A percentile compares a stretch with the other conserved stretches of the same genome.
These are phyloP conservation scores for Tricladium varicosporioides DNA, from an alignment of 2,329 filamentous ascomycete genomes.

Conservation along the genomic window DNA sequence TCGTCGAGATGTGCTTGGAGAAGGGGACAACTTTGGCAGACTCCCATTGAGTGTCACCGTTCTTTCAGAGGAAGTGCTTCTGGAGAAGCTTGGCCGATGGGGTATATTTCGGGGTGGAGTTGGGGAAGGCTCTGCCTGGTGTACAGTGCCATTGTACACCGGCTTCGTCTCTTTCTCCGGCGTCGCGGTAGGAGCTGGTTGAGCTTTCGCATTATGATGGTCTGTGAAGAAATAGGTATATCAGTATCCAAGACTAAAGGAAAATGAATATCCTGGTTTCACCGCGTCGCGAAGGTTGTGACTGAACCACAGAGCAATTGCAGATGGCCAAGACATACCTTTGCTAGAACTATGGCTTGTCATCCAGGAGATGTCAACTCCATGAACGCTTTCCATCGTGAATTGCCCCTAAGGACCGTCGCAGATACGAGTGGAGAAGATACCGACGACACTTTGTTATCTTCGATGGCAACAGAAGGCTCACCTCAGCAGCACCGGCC, in stretches of 20 bases:
- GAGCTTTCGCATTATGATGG: conserved; percentile 15
- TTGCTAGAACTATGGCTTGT: conserved; percentile 26
- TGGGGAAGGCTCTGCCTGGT: conserved; percentile 6
- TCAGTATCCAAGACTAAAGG: conserved; percentile 3
- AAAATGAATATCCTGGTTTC: conserved; percentile 4
- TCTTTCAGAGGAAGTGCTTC: conserved; percentile 28
- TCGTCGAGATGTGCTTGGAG: conserved; percentile 40
- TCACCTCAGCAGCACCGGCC: conserved; percentile 15
- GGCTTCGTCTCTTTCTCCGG: conserved; percentile 14
- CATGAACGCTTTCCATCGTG: conserved; percentile 34
- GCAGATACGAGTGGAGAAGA: not conserved
- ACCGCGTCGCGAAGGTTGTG: conserved; percentile 10
- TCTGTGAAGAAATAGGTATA: conserved; percentile 7
- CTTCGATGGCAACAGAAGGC: conserved; percentile 9
- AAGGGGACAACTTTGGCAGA: conserved; percentile 24
- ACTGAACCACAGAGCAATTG: conserved; percentile 1
- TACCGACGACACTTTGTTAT: conserved; percentile 1
- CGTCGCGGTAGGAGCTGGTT: conserved; percentile 9
- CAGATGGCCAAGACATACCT: conserved; percentile 25
- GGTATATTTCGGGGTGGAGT: conserved; percentile 25
- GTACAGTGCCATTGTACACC: conserved; percentile 21
- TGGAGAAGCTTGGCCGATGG: conserved; percentile 25
- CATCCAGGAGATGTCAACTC: conserved; percentile 36
- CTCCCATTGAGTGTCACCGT: conserved; percentile 24
- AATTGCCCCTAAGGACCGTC: not conserved